Percentiles rank a stretch among this genome's conserved stretches.
Conservation (phyloP, 2,329 filamentous ascomycete species). For the Zymoseptoria crescenta region DNA sequence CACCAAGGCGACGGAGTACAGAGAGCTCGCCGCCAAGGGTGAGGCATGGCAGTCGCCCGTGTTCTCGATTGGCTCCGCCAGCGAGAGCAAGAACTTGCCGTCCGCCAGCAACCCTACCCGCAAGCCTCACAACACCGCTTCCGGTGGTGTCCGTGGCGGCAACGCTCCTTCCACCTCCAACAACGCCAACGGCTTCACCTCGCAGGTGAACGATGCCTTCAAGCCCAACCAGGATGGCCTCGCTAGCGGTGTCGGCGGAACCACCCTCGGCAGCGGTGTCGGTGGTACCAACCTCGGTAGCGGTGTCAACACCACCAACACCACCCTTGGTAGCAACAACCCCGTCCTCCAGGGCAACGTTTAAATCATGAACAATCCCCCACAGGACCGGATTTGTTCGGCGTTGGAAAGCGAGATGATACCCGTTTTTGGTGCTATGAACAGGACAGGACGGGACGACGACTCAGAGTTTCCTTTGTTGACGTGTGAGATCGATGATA, state of each 20-base stretch:
- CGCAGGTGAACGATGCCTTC: constrained; percentile 32
- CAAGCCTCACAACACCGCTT: constrained; percentile 48
- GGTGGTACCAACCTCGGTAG: constrained; percentile 7
- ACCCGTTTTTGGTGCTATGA: constrained; percentile 9
- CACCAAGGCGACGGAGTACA: constrained; percentile 89
- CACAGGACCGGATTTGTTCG: neutral
- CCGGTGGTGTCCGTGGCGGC: constrained; percentile 20
- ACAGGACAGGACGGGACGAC: constrained; percentile 12
- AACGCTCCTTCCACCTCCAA: constrained; percentile 4
- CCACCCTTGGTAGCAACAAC: constrained; percentile 36
- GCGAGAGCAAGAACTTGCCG: constrained; percentile 65
- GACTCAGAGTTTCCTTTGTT: constrained; percentile 6
- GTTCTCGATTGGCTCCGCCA: constrained; percentile 76
- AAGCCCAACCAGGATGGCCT: constrained; percentile 12
- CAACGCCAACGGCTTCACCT: constrained; percentile 29
- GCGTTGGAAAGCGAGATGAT: neutral
- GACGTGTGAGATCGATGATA: constrained; percentile 17
- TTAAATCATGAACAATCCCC: constrained; percentile 17
- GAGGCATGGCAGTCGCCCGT: constrained; percentile 92
- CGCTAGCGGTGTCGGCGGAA: constrained; percentile 25
- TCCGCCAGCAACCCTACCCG: constrained; percentile 45
- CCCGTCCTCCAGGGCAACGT: constrained; percentile 36
- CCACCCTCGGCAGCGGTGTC: constrained; percentile 30
- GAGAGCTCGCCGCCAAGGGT: constrained; percentile 76
- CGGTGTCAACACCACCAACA: constrained; percentile 24